Base-by-base conservation (phyloP, 2,329 filamentous ascomycete genomes). In the Trichoderma polysporum region DNA sequence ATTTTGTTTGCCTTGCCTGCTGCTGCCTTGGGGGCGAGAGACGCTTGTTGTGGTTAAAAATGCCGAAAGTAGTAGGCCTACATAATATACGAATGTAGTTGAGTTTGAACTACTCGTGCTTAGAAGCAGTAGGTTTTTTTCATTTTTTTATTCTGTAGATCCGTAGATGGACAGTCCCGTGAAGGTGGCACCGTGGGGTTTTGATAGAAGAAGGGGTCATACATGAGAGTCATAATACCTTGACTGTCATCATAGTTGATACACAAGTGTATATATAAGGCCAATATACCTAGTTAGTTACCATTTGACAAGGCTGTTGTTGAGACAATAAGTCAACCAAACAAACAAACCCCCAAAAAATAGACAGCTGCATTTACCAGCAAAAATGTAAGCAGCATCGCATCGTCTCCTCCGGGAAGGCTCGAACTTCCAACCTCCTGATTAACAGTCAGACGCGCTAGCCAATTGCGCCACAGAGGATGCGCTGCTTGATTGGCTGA, bases 371-470 rank as follows among this genome's bases (percentile, higher is more conserved):
- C 13, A 12, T 15, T 6, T 22, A 4, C 15, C 47, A 25, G 15
- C 35, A 47, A 35, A 64, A 64, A 56, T n/a, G 33, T 5, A 60
- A 53, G 9, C 33, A 39, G 2, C 19, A 35, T n/a, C 1, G 15
- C 3, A 5, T 31, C n/a, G 6, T 62, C 67, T 68, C 67, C 67
- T 61, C 67, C 62, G 59, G 67, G 67, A 68, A 68, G 67, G 67
- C 67, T 68, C 67, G 67, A 68, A 68, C 67, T 68, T 68, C 67
- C 67, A 68, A 68, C 67, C 67, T 68, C 67, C 67, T 68, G 67
- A 68, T 68, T 85, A 85, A 85, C 83, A 85, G 83, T 85, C 83
- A 81, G 80, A 85, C 84, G 83, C 83, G 83, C 83, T 85, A 85
- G 82, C 83, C 84, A 85, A 83, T 74, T 81, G 79, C 70, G 79